Evolutionary conservation across 306 rosid genomes (phyloP), one percentile per base, ranked within the genome.

Genomic region (Medicago ruthenica): DNA sequence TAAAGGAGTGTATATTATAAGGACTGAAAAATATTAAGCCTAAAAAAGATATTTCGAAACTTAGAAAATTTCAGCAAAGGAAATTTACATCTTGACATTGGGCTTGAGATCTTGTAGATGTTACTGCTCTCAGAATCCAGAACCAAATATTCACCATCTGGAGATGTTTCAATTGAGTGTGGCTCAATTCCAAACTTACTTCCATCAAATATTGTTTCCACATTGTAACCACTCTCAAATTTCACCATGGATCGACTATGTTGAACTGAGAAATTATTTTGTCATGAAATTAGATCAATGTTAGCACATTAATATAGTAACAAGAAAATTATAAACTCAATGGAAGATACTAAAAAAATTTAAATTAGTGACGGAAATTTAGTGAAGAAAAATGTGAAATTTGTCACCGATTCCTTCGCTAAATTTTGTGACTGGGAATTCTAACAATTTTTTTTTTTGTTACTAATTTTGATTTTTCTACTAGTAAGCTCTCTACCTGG

Each of bases 121-220:
- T 96, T 92, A 71, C 98, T 92, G 53, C 87, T 96, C 84, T 90
- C 91, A 70, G 99, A 89, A 83, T 96, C 99, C 82, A 96, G 84
- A 65, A 96, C 88, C 76, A 96, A 77, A 83, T 86, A 88, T 72
- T 92, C 98, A 72, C 98, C 98, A 79, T 75, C 76, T 63, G 96
- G 81, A 31, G 97, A 82, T 11, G 90, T 74, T 77, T 86, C 86
- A 61, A 92, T 84, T 12, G 99, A 81, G 88, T 89, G 70, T 67
- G 99, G 99, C 76, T 96, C 99, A 78, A 96, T 92, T 80, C 99
- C 97, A 65, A 88, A 83, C 85, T 92, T 90, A 76, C 90, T 89
- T 75, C 99, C 99, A 80, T 96, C 99, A 3, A 92, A 90, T 77
- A 96, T 88, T 44, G 98, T 96, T 83, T 92, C 99, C 79, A 95